Conservation (phyloP, 441 rosid genomes). For the Manihot esculenta region DNA sequence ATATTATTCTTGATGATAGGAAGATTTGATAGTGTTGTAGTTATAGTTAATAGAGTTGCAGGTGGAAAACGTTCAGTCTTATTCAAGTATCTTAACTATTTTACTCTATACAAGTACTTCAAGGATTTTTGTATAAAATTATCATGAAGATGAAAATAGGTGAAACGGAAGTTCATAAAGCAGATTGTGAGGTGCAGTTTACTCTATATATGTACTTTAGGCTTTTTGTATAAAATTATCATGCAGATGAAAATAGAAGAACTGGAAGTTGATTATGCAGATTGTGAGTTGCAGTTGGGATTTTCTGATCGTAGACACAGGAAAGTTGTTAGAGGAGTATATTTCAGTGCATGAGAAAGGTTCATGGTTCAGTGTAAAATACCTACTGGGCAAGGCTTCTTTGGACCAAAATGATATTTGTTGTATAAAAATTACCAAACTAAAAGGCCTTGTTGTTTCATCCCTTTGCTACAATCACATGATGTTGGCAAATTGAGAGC, state of each 20-base stretch:
- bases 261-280: not conserved
- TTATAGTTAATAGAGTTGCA: not conserved
- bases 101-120: not conserved
- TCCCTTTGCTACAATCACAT: too few species aligned
- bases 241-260: conserved; percentile 7
- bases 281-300: not conserved
- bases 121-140: not conserved
- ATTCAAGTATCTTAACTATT: not conserved
- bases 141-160: conserved; percentile 2
- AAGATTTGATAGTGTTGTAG: conserved; percentile 1
- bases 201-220: not conserved
- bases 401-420: too few species aligned
- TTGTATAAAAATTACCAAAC: too few species aligned
- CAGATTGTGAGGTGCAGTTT: not conserved
- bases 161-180: not conserved
- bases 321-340: not conserved
- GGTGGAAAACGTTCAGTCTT: not conserved
- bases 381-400: too few species aligned
- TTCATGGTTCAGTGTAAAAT: not conserved
- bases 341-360: not conserved
- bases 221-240: not conserved
- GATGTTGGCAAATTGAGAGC: too few species aligned
- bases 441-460: too few species aligned
- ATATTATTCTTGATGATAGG: not conserved
- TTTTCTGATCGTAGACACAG: not conserved